Evolutionary conservation across 2,329 filamentous ascomycete genomes (phyloP).

Genomic region (Thielaviopsis punctulata): DNA sequence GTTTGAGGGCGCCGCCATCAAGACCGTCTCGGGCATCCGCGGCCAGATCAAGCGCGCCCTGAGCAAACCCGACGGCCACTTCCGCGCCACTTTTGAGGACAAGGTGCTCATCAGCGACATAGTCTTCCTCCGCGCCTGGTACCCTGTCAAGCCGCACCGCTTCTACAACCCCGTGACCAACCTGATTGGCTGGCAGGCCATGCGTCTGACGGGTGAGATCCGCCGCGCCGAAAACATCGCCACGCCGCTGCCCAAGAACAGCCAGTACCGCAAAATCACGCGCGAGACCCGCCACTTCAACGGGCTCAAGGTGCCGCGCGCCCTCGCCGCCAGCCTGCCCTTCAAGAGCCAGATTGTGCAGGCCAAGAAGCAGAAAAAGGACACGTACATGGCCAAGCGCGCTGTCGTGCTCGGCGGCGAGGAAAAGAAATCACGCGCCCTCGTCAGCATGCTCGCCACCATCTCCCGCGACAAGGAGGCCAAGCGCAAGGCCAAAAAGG

Average conservation of each 20-base stretch:
- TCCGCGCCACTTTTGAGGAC: slow-evolving; percentile 95
- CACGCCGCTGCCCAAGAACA: slow-evolving; percentile 70
- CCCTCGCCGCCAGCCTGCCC: slow-evolving; percentile 67
- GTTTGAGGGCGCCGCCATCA: slow-evolving; percentile 90
- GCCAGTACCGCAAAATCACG: slow-evolving; percentile 58
- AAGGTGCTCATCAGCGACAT: slow-evolving; percentile 96
- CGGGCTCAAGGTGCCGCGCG: slow-evolving; percentile 56
- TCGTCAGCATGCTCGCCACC: slow-evolving; percentile 87
- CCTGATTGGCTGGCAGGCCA: slow-evolving; percentile 77
- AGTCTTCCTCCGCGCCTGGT: slow-evolving; percentile 92
- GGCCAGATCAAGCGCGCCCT: slow-evolving; percentile 96
- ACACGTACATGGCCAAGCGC: slow-evolving; percentile 88
- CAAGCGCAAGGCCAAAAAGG: slow-evolving; percentile 71
- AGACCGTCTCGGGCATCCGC: slow-evolving; percentile 86
- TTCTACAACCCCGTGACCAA: slow-evolving; percentile 97
- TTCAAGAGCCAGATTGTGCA: slow-evolving; percentile 81
- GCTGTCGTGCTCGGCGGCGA: slow-evolving; percentile 76
- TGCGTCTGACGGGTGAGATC: slow-evolving; percentile 88
- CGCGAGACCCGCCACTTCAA: slow-evolving; percentile 61
- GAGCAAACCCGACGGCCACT: slow-evolving; percentile 83
- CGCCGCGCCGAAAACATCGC: slow-evolving; percentile 57
- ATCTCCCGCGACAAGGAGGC: slow-evolving; percentile 79
- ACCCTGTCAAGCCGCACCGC: slow-evolving; percentile 80
- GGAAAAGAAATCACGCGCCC: slow-evolving; percentile 71
- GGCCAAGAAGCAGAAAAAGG: slow-evolving; percentile 61